Percentiles rank a stretch among this genome's conserved stretches.
Conservation (phyloP, 2,329 filamentous ascomycete genomes). For the Pyrenophora seminiperda region DNA sequence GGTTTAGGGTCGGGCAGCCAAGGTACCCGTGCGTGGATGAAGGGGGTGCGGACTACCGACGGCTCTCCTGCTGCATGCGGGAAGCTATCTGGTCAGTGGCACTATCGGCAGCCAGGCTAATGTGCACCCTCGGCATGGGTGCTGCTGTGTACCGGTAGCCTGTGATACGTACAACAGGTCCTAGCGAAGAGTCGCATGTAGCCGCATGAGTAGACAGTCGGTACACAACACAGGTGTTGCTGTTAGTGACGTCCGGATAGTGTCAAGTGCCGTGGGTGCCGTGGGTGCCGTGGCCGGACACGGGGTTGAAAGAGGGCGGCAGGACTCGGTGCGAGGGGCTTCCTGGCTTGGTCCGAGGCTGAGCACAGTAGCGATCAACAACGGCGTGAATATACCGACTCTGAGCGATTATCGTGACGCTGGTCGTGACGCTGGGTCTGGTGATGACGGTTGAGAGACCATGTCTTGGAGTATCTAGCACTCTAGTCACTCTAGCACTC, state of each 20-base stretch:
- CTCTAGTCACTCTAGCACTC: too few species aligned
- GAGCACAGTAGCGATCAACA: conserved; percentile 17
- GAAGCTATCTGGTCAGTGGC: conserved; percentile 17
- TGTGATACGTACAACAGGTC: conserved; percentile 21
- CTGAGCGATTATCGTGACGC: background rate
- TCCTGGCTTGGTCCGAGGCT: background rate
- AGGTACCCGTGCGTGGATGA: conserved; percentile 7
- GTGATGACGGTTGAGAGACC: conserved; percentile 15
- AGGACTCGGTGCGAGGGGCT: conserved; percentile 11
- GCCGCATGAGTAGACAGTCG: conserved; percentile 5
- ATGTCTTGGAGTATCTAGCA: too few species aligned
- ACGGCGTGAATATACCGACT: conserved; percentile 1
- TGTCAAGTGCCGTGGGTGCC: conserved; percentile 17
- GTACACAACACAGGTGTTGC: conserved; percentile 14
- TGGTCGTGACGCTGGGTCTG: conserved; percentile 12
- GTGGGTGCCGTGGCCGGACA: conserved; percentile 26
- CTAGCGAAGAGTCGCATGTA: conserved; percentile 22
- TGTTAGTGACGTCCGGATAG: conserved; percentile 18
- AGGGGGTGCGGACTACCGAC: conserved; percentile 12
- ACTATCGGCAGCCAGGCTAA: conserved; percentile 17
- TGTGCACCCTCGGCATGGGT: conserved; percentile 20
- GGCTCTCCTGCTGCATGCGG: conserved; percentile 20
- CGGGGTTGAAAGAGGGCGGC: conserved; percentile 12
- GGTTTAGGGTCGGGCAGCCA: conserved; percentile 3
- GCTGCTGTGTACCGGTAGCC: conserved; percentile 10